Evolutionary conservation across 2,329 filamentous ascomycete species (phyloP).

Genomic region (Aspergillus ustus): DNA sequence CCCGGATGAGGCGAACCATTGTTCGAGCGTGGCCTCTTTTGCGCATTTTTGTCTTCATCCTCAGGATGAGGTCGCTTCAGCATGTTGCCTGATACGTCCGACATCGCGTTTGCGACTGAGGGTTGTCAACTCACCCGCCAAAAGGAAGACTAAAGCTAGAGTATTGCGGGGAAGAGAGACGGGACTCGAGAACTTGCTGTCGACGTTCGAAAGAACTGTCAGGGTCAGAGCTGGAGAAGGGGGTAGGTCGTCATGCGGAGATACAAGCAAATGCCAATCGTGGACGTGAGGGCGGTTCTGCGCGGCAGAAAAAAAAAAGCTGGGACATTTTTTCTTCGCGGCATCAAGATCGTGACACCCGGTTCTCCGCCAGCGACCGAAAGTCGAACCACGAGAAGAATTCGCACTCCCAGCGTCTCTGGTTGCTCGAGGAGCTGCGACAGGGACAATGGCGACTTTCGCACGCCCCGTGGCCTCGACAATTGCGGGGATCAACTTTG

Average conservation of each 20-base stretch:
- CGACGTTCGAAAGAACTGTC: neutral
- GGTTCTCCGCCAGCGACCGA: slow-evolving; percentile 28
- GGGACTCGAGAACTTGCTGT: neutral
- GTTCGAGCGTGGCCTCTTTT: slow-evolving; percentile 55
- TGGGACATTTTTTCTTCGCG: slow-evolving; percentile 37
- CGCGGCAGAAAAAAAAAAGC: slow-evolving; percentile 49
- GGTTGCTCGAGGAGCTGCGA: slow-evolving; percentile 40
- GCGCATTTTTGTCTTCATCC: slow-evolving; percentile 49
- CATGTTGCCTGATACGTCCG: slow-evolving; percentile 47
- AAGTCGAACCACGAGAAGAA: slow-evolving; percentile 15
- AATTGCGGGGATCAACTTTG: slow-evolving; percentile 88
- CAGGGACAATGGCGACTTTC: slow-evolving; percentile 49
- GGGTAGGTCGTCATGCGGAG: slow-evolving; percentile 8
- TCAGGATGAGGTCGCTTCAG: slow-evolving; percentile 56
- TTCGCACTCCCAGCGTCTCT: slow-evolving; percentile 36
- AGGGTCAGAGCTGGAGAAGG: neutral
- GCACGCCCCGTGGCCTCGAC: slow-evolving; percentile 80
- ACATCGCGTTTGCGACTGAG: slow-evolving; percentile 37
- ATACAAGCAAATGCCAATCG: slow-evolving; percentile 22
- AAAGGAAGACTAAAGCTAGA: slow-evolving; percentile 8
- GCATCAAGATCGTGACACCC: slow-evolving; percentile 34
- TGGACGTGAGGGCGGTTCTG: slow-evolving; percentile 35
- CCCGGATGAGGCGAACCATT: slow-evolving; percentile 53
- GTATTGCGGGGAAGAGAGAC: neutral
- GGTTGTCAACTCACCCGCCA: slow-evolving; percentile 20